Conservation (phyloP, 495 filamentous ascomycete species). For the Neohortaea acidophila region DNA sequence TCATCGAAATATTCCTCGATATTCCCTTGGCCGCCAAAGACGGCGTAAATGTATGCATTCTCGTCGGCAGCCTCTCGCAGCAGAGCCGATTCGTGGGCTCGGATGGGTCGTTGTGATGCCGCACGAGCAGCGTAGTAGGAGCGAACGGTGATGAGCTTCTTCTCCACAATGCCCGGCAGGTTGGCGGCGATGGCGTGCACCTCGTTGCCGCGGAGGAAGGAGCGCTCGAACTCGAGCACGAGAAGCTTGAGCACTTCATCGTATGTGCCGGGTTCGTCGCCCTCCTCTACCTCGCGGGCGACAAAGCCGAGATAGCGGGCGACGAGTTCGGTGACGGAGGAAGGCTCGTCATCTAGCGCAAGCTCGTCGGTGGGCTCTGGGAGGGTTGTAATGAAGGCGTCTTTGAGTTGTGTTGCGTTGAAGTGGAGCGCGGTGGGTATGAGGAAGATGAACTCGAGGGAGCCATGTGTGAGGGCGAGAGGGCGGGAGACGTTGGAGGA, state of each 20-base stretch:
- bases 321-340: conserved; percentile 77
- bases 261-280: conserved; percentile 77
- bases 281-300: conserved; percentile 70
- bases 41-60: conserved; percentile 65
- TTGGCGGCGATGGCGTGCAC: conserved; percentile 77
- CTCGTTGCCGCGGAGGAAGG: conserved; percentile 87
- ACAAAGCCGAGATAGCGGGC: conserved; percentile 83
- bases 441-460: conserved; percentile 85
- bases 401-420: conserved; percentile 82
- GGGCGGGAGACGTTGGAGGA: conserved; percentile 78
- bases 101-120: conserved; percentile 65
- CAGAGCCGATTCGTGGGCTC: conserved; percentile 80
- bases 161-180: conserved; percentile 72
- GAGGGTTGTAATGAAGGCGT: conserved; percentile 66
- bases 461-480: conserved; percentile 76
- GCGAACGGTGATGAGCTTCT: conserved; percentile 74
- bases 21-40: conserved; percentile 98
- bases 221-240: conserved; percentile 88
- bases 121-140: conserved; percentile 83
- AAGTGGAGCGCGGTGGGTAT: conserved; percentile 90
- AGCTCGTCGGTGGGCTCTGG: conserved; percentile 89
- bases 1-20: conserved; percentile 99
- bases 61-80: conserved; percentile 73
- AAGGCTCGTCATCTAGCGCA: conserved; percentile 93
- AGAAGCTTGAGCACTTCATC: conserved; percentile 77